Evolutionary conservation across 441 rosid species (phyloP).

Genomic region (Monsonia emarginata): DNA sequence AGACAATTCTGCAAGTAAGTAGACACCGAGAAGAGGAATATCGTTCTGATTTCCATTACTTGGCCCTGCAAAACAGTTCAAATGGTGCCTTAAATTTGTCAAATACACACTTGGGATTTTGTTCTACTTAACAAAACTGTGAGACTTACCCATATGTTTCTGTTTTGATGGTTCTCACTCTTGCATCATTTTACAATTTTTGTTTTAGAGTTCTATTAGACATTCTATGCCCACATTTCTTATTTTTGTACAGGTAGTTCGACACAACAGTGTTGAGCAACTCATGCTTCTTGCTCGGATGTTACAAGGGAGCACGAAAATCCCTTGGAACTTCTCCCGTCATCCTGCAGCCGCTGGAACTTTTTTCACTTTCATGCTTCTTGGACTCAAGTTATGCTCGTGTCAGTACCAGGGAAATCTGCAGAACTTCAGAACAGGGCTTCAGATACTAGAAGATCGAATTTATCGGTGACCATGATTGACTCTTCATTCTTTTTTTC

Average conservation of each 20-base stretch:
- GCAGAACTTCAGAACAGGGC: slow-evolving; percentile 76
- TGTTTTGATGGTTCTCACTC: background rate
- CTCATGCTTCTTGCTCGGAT: slow-evolving; percentile 84
- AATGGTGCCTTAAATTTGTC: background rate
- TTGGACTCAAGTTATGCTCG: slow-evolving; percentile 87
- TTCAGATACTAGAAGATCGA: slow-evolving; percentile 83
- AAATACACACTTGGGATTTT: background rate
- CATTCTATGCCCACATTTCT: slow-evolving; percentile 17
- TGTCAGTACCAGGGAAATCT: slow-evolving; percentile 75
- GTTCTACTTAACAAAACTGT: background rate
- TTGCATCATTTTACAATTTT: background rate
- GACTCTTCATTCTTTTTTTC: slow-evolving; percentile 17
- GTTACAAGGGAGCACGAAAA: slow-evolving; percentile 75
- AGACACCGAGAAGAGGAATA: background rate
- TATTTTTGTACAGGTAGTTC: slow-evolving; percentile 54
- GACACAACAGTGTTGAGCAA: slow-evolving; percentile 86
- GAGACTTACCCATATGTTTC: background rate
- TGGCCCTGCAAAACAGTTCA: background rate
- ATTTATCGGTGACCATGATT: slow-evolving; percentile 57
- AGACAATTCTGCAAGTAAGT: background rate
- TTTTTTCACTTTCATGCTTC: slow-evolving; percentile 91
- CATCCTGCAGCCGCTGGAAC: slow-evolving; percentile 98
- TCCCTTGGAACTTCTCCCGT: slow-evolving; percentile 81
- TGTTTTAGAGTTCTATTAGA: background rate
- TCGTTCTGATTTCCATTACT: background rate